Percentiles rank a stretch among this genome's conserved stretches.
Evolutionary conservation across 2,329 filamentous ascomycete genomes (phyloP).

Genomic region (Kalaharituber pfeilii): DNA sequence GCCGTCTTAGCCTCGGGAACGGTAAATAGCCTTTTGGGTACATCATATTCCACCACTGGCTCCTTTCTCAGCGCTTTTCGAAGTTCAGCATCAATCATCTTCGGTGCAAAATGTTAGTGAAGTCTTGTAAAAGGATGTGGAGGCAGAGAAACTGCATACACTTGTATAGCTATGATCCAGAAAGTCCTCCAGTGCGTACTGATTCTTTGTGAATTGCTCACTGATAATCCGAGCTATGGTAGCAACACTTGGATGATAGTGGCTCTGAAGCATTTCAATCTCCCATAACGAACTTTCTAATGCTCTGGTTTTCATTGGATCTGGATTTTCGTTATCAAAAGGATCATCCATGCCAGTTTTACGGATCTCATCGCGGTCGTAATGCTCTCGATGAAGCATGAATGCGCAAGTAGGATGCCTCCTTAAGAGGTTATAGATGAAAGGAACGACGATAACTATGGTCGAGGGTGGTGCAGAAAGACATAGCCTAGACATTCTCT

Average conservation of each 20-base stretch:
- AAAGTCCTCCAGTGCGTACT: conserved; percentile 94
- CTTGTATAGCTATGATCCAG: conserved; percentile 80
- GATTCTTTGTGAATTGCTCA: conserved; percentile 91
- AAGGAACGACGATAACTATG: conserved; percentile 75
- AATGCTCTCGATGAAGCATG: conserved; percentile 69
- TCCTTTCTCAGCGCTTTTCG: conserved; percentile 67
- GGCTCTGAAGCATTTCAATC: conserved; percentile 70
- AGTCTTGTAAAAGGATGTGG: background rate
- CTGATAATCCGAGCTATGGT: conserved; percentile 85
- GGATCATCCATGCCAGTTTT: conserved; percentile 52
- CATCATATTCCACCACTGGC: conserved; percentile 83
- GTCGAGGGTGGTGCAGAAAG: conserved; percentile 80
- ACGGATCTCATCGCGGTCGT: conserved; percentile 42
- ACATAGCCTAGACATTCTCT: conserved; percentile 67
- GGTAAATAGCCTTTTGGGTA: conserved; percentile 67
- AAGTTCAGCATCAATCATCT: conserved; percentile 74
- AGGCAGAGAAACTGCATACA: conserved; percentile 34
- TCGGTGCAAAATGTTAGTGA: background rate
- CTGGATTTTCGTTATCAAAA: conserved; percentile 55
- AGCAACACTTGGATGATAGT: conserved; percentile 94
- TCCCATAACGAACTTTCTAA: conserved; percentile 95
- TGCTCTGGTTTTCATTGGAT: conserved; percentile 71
- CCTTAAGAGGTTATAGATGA: conserved; percentile 88
- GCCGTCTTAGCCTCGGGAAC: conserved; percentile 24
- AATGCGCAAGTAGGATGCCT: conserved; percentile 81